Conservation (phyloP, 306 rosid species). For the Cicer yamashitae region DNA sequence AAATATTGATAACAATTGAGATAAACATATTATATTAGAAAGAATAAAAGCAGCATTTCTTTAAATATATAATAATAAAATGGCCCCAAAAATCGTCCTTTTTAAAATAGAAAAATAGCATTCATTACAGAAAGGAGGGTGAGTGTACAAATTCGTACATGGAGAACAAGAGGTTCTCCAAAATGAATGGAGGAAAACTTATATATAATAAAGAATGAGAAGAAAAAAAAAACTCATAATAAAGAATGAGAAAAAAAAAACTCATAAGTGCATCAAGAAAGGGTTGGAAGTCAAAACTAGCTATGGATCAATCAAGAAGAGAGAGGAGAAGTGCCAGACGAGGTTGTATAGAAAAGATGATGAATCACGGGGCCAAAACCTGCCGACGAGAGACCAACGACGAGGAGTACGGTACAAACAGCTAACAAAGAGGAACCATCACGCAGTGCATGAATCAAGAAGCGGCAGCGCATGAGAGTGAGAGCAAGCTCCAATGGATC, state of each 20-base stretch:
- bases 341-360: too few relatives aligned
- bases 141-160: background rate
- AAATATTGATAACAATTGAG: conserved; percentile 33
- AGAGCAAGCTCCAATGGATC: too few relatives aligned
- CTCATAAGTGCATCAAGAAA: conserved; percentile 23
- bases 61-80: background rate
- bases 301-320: too few relatives aligned
- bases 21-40: conserved; percentile 28
- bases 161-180: background rate
- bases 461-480: too few relatives aligned
- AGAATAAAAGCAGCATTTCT: conserved; percentile 20
- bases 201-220: background rate
- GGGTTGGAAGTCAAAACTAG: too few relatives aligned
- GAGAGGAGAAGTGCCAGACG: too few relatives aligned
- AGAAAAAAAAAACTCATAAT: background rate
- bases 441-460: too few relatives aligned
- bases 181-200: background rate
- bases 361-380: too few relatives aligned
- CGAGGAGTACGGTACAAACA: too few relatives aligned
- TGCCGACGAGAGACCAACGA: too few relatives aligned
- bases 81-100: background rate
- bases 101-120: background rate
- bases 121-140: background rate
- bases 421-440: too few relatives aligned
- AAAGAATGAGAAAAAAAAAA: background rate